phyloP scores from a whole-genome alignment of 2,329 filamentous ascomycete genomes.

The Ploettnerulaceae sp. region DNA sequence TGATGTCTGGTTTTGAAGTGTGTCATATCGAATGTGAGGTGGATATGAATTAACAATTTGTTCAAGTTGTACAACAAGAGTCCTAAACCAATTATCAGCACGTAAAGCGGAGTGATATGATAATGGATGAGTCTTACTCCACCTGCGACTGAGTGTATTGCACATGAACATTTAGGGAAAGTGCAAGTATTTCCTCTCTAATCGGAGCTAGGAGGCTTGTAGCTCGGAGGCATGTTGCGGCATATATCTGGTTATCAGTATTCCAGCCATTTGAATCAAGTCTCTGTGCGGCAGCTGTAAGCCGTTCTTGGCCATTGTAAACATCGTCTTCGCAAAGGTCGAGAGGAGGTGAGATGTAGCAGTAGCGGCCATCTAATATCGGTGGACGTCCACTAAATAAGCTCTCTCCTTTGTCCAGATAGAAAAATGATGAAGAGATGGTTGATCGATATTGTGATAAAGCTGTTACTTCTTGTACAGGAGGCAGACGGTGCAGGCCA shows the following conservation, averaged over 20 bases:
- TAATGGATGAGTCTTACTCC: not conserved
- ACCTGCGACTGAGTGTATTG: constrained; percentile 10
- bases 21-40: constrained; percentile 6
- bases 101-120: not conserved
- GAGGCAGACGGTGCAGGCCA: constrained; percentile 2
- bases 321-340: constrained; percentile 15
- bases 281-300: not conserved
- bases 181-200: constrained; percentile 10
- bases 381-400: constrained; percentile 13
- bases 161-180: constrained; percentile 8
- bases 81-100: not conserved
- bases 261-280: constrained; percentile 14
- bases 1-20: not conserved
- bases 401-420: constrained; percentile 8
- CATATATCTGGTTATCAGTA: constrained; percentile 11
- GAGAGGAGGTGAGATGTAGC: constrained; percentile 7
- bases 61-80: not conserved
- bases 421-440: constrained; percentile 5
- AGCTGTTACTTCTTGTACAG: not conserved
- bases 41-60: constrained; percentile 3
- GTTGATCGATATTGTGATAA: not conserved
- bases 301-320: not conserved
- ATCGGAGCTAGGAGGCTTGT: constrained; percentile 4
- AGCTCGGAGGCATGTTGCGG: constrained; percentile 11
- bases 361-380: constrained; percentile 8